Conservation (phyloP, 495 filamentous ascomycete species). For the Lasiosphaeriaceae sp. region DNA sequence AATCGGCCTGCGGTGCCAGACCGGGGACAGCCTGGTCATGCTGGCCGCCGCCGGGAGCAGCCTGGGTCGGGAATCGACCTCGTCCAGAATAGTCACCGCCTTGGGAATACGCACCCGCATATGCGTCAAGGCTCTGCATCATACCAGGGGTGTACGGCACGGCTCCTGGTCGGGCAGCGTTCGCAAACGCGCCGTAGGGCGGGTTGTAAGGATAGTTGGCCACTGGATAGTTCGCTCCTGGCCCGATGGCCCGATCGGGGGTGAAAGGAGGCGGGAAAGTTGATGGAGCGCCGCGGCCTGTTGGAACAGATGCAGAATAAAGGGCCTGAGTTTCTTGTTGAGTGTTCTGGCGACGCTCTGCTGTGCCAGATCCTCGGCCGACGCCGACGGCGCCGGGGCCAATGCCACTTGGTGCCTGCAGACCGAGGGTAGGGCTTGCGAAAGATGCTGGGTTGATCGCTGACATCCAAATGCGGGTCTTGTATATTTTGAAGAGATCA, state of each 20-base stretch:
- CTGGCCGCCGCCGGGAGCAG: conserved; percentile 26
- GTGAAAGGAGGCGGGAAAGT: conserved; percentile 33
- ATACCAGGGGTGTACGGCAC: conserved; percentile 31
- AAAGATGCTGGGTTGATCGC: conserved; percentile 98
- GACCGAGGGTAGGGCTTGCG: conserved; percentile 71
- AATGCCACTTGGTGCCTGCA: conserved; percentile 62
- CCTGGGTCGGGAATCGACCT: conserved; percentile 41
- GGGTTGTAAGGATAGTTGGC: conserved; percentile 40
- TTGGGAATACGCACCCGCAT: conserved; percentile 37
- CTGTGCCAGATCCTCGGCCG: conserved; percentile 31
- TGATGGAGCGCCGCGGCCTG: conserved; percentile 36
- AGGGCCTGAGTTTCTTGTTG: conserved; percentile 38
- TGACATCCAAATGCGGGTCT: conserved; percentile 99
- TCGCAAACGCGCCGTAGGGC: conserved; percentile 39
- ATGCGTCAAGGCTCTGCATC: conserved; percentile 40
- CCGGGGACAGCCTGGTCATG: conserved; percentile 35
- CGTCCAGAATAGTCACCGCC: conserved; percentile 39
- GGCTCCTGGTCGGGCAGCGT: conserved; percentile 33
- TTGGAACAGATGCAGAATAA: conserved; percentile 32
- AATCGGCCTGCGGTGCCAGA: conserved; percentile 37
- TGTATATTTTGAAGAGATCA: conserved; percentile 98
- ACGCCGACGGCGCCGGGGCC: conserved; percentile 57
- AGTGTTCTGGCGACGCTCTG: conserved; percentile 46
- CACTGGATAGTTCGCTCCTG: conserved; percentile 31
- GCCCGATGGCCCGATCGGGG: conserved; percentile 32